These are phyloP conservation scores for Phytophthora pluvialis DNA, from an alignment of 352 stramenopile species.

Conservation along the genomic window DNA sequence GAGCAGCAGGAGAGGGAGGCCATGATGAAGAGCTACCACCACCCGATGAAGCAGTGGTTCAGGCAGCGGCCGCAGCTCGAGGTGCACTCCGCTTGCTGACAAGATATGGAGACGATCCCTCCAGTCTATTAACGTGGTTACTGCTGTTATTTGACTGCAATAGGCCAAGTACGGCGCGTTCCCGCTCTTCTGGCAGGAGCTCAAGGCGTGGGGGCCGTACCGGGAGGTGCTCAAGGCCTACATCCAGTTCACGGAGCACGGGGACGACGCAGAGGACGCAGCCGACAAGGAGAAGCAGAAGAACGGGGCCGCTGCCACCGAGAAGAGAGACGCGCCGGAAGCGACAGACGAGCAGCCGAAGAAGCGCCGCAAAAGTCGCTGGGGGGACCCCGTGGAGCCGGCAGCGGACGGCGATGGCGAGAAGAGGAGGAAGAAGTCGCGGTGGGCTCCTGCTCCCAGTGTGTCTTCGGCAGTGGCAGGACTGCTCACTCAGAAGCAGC, in stretches of 20 bases:
- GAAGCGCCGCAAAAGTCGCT: slow-evolving; percentile 86
- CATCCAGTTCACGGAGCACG: slow-evolving; percentile 79
- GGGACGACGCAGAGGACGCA: slow-evolving; percentile 22
- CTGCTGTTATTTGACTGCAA: slow-evolving; percentile 17
- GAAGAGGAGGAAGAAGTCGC: slow-evolving; percentile 80
- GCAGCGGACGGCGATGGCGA: slow-evolving; percentile 42
- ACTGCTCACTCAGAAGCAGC: slow-evolving; percentile 63
- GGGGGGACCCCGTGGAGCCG: slow-evolving; percentile 71
- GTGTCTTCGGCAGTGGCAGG: slow-evolving; percentile 51
- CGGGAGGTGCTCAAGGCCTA: slow-evolving; percentile 92
- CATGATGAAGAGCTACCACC: slow-evolving; percentile 90
- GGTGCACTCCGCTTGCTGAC: slow-evolving; percentile 20
- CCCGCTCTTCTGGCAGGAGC: slow-evolving; percentile 95
- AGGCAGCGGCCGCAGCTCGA: slow-evolving; percentile 57
- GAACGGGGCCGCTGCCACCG: background rate
- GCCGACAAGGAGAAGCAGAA: slow-evolving; percentile 21
- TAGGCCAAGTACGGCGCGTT: slow-evolving; percentile 90
- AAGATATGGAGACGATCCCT: too few species aligned
- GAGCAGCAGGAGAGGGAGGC: slow-evolving; percentile 88
- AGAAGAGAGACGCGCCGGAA: slow-evolving; percentile 25
- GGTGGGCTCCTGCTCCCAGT: slow-evolving; percentile 66
- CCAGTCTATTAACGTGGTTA: slow-evolving; percentile 7
- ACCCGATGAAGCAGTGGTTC: slow-evolving; percentile 91
- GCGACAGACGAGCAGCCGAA: slow-evolving; percentile 52
- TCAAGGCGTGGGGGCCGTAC: slow-evolving; percentile 94